phyloP scores from a whole-genome alignment of 768 basidiomycete genomes.

The Pulveroboletus sp. region DNA sequence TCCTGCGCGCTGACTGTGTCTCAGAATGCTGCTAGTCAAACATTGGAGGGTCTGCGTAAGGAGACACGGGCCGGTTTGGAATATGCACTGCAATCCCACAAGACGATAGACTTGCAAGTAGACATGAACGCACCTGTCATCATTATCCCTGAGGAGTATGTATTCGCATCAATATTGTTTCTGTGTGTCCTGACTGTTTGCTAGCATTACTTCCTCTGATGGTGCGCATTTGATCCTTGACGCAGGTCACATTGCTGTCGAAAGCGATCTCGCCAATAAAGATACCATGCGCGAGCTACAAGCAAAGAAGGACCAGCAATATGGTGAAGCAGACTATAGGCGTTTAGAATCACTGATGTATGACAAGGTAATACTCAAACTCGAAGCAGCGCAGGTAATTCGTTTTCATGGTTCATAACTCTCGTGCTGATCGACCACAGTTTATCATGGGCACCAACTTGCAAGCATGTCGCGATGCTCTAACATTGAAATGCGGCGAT shows the following conservation, averaged over 20 bases:
- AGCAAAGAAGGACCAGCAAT: constrained; percentile 77
- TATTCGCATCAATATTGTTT: constrained; percentile 13
- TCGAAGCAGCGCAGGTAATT: constrained; percentile 84
- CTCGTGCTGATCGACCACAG: constrained; percentile 37
- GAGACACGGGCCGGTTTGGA: constrained; percentile 94
- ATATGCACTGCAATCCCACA: constrained; percentile 88
- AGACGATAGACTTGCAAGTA: constrained; percentile 93
- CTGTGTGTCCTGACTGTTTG: constrained; percentile 5
- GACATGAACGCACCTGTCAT: constrained; percentile 97
- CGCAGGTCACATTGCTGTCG: constrained; percentile 93
- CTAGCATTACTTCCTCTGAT: constrained; percentile 66
- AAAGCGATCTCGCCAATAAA: constrained; percentile 86
- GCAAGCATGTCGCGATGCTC: constrained; percentile 74
- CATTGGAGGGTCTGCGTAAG: constrained; percentile 86
- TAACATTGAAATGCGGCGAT: constrained; percentile 51
- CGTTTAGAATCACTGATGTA: constrained; percentile 92
- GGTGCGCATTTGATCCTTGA: constrained; percentile 90
- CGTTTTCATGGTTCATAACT: background rate
- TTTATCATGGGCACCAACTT: constrained; percentile 86
- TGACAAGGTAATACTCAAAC: constrained; percentile 76
- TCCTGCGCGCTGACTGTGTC: background rate
- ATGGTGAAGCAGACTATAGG: constrained; percentile 81
- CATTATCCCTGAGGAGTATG: constrained; percentile 90
- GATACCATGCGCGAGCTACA: constrained; percentile 70
- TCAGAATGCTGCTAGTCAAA: constrained; percentile 87